Evolutionary conservation across 225 moss, liverwort and hornwort species (phyloP), one percentile per base, ranked within the genome.

Genomic region (Pleurozium schreberi): DNA sequence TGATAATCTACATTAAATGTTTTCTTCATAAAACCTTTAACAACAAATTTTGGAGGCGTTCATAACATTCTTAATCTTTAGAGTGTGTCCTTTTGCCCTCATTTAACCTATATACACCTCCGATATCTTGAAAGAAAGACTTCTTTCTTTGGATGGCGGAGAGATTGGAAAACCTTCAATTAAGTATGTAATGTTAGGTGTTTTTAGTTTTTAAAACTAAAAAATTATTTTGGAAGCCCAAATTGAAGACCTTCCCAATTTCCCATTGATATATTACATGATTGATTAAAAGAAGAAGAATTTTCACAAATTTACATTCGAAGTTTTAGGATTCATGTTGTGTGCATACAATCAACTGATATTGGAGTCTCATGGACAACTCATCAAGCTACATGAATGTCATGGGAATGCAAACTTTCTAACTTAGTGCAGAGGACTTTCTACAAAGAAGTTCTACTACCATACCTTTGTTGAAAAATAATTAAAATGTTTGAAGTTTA

Each of bases 61-160:
- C 0, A 23, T n/a, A 40, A 25, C 40, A 40, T 25, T 69, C 3
- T 25, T 40, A 14, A 40, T 40, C 25, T 40, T 69, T 3, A 12
- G 49, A 1, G 1, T 2, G 14, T 4, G 7, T 3, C 5, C 8
- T 0, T 12, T 12, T 40, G 14, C 1, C 25, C 3, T 40, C 13
- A 69, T 69, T 40, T 40, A 40, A 69, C 13, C 13, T 22, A 12
- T 68, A n/a, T 23, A 23, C 11, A 40, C 4, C 12, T 2, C 13
- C 0, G 0, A 0, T 22, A 22, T n/a, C 4, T 5, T 4, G 0
- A 5, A 21, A 67, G 6, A 67, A 0, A 38, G 20, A 1, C 10
- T 3, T n/a, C n/a, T n/a, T 67, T n/a, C 4, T 2, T 1, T 13
- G 2, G 69, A 69, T 69, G 14, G 40, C 0, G 0, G 5, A 40